These are phyloP conservation scores for Telfairia occidentalis DNA, from an alignment of 331 rosid genomes.

Conservation along the genomic window DNA sequence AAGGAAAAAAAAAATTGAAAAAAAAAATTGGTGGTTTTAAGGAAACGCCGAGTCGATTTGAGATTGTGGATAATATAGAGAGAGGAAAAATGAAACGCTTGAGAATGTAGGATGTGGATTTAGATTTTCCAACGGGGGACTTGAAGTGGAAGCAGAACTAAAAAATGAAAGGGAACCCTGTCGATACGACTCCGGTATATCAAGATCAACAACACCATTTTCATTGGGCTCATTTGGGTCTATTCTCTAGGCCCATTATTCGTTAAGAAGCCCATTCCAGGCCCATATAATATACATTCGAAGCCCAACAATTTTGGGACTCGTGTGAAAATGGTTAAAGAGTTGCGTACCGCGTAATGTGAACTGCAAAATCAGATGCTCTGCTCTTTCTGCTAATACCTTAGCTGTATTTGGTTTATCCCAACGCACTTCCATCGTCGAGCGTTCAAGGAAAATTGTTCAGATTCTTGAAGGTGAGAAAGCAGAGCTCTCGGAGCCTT, in stretches of 20 bases:
- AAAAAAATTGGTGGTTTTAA: conserved; percentile 40
- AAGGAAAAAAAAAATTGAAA: conserved; percentile 22
- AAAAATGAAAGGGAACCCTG: too few species aligned
- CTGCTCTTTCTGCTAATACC: background rate
- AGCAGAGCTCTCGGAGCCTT: background rate
- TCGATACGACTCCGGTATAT: background rate
- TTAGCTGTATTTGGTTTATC: background rate
- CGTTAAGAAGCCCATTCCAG: background rate
- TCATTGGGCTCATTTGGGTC: background rate
- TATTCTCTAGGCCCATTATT: background rate
- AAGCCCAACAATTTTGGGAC: background rate
- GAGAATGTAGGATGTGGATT: conserved; percentile 34
- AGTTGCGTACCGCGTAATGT: background rate
- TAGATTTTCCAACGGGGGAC: conserved; percentile 25
- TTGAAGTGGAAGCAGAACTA: background rate
- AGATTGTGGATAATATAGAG: conserved; percentile 45
- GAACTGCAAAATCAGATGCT: background rate
- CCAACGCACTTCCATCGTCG: background rate
- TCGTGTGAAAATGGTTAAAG: background rate
- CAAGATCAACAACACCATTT: background rate
- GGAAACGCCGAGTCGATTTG: background rate
- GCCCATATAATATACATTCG: background rate
- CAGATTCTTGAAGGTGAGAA: background rate
- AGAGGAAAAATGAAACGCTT: conserved; percentile 7
- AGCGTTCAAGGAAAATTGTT: background rate